Conservation (phyloP, 2,329 filamentous ascomycete genomes). For the Didymella pomorum region DNA sequence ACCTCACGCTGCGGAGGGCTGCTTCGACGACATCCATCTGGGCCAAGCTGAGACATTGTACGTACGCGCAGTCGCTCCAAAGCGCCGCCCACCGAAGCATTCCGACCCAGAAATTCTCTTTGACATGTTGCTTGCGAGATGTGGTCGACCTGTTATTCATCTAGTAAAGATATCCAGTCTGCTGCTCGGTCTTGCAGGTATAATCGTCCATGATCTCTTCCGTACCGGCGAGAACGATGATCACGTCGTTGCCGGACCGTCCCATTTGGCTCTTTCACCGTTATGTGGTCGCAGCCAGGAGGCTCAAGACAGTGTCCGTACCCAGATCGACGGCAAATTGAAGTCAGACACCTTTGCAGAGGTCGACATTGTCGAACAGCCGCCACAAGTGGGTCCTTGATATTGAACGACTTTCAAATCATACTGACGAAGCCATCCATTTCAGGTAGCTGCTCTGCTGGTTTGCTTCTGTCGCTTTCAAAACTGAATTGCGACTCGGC, state of each 20-base stretch:
- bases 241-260: not conserved
- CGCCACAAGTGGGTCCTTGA: not conserved
- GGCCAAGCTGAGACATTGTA: constrained; percentile 68
- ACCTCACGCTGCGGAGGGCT: constrained; percentile 44
- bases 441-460: not conserved
- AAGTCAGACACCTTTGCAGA: not conserved
- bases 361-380: not conserved
- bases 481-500: not conserved
- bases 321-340: not conserved
- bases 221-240: not conserved
- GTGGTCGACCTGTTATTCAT: not conserved
- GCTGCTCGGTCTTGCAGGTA: not conserved
- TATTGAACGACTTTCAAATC: not conserved
- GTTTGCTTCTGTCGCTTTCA: not conserved
- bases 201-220: not conserved
- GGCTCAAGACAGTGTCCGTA: not conserved
- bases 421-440: not conserved
- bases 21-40: constrained; percentile 63
- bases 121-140: not conserved
- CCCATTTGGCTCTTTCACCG: not conserved
- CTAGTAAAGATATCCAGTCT: not conserved
- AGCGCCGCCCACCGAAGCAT: constrained; percentile 59
- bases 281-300: not conserved
- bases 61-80: constrained; percentile 66
- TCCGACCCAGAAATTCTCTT: constrained; percentile 58